A percentile compares a stretch with the other conserved stretches of the same genome.
Conservation (phyloP, 345 rosid species). For the Microcos paniculata region DNA sequence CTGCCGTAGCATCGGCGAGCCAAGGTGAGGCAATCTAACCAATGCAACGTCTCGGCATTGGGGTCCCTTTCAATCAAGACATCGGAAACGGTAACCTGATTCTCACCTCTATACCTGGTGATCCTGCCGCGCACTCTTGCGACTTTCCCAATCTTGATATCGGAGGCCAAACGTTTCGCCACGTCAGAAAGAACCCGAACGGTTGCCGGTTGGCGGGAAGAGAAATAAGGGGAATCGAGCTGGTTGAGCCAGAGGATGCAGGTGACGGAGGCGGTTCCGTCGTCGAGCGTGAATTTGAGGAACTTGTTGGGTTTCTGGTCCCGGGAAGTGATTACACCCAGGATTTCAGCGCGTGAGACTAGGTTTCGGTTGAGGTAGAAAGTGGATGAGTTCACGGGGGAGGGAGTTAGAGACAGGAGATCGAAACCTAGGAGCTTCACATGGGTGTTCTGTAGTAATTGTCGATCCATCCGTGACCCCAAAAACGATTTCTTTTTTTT, state of each 20-base stretch:
- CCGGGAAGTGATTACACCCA: conserved; percentile 54
- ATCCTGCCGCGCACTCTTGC: conserved; percentile 76
- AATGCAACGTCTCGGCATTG: conserved; percentile 73
- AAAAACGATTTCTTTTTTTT: neutral
- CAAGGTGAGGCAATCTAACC: conserved; percentile 63
- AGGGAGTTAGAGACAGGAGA: conserved; percentile 40
- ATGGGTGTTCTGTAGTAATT: conserved; percentile 42
- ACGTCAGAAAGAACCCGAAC: conserved; percentile 46
- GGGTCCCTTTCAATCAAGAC: conserved; percentile 75
- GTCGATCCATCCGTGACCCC: conserved; percentile 29
- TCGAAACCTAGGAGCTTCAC: conserved; percentile 56
- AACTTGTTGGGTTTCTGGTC: conserved; percentile 52
- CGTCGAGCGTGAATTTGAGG: conserved; percentile 64
- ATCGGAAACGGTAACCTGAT: conserved; percentile 67
- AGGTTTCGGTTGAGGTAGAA: conserved; percentile 33
- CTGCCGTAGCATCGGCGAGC: conserved; percentile 34
- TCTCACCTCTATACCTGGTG: conserved; percentile 45
- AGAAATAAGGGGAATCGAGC: conserved; percentile 50
- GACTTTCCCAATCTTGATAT: conserved; percentile 48
- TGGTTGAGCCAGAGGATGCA: conserved; percentile 92
- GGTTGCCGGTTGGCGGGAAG: conserved; percentile 38
- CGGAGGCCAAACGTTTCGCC: conserved; percentile 46
- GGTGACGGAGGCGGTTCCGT: conserved; percentile 62
- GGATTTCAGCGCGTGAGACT: conserved; percentile 60
- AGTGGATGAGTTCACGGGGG: conserved; percentile 29